Conservation (phyloP, 2,329 filamentous ascomycete genomes). For the Dothideomycetes sp. region DNA sequence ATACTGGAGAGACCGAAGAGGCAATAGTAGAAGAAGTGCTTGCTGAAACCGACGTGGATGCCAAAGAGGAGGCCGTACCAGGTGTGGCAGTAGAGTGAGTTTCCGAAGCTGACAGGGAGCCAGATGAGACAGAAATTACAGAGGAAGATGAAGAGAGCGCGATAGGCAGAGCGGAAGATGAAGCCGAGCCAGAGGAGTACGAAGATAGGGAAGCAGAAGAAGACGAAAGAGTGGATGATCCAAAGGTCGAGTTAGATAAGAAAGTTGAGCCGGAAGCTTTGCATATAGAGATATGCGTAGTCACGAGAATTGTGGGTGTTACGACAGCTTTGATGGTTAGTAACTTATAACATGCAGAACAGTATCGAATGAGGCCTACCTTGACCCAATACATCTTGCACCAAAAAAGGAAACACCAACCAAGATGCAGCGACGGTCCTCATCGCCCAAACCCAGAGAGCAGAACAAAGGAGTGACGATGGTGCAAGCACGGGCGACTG, state of each 20-base stretch:
- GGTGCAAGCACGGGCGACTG: neutral
- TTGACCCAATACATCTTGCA: slow-evolving; percentile 1
- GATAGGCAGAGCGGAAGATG: too few relatives aligned
- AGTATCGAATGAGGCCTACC: neutral
- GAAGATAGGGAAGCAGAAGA: slow-evolving; percentile 2
- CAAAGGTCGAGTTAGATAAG: neutral
- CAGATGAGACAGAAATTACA: slow-evolving; percentile 1
- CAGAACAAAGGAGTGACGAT: neutral
- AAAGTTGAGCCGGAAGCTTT: neutral
- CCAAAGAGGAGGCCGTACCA: slow-evolving; percentile 5
- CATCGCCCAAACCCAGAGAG: neutral
- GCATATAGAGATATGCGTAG: slow-evolving; percentile 7
- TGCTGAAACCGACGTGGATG: neutral
- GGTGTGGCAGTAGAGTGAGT: slow-evolving; percentile 2
- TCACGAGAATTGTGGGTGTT: slow-evolving; percentile 6
- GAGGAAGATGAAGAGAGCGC: too few relatives aligned
- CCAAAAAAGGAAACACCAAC: neutral
- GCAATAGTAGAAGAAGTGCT: neutral
- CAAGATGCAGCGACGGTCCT: neutral
- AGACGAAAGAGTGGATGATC: neutral
- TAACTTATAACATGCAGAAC: neutral
- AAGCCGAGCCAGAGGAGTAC: too few relatives aligned
- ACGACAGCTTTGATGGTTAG: neutral
- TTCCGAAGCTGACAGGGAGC: too few relatives aligned
- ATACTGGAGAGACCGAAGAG: neutral